phyloP scores from a whole-genome alignment of 176 grass and related monocot species.

The Ananas comosus region DNA sequence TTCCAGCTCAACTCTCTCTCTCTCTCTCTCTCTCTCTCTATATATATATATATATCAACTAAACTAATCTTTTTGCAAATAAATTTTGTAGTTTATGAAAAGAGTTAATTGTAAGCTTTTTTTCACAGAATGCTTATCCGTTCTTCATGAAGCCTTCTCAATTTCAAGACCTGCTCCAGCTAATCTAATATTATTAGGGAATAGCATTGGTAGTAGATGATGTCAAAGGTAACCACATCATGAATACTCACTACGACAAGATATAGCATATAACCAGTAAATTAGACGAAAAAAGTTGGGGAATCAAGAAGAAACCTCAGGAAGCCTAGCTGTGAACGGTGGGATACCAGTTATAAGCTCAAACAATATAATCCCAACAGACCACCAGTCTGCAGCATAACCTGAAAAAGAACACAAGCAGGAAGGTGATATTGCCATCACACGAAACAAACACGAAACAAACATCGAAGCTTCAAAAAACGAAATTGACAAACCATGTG shows the following conservation, averaged over 20 bases:
- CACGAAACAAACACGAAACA: neutral
- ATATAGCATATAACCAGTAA: neutral
- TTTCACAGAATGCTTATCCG: no score
- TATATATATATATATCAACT: neutral
- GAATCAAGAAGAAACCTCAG: slow-evolving; percentile 20
- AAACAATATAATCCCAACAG: slow-evolving; percentile 36
- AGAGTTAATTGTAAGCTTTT: neutral
- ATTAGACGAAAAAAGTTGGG: neutral
- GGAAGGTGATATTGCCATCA: neutral
- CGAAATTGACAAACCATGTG: slow-evolving; percentile 18
- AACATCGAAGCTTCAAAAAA: neutral
- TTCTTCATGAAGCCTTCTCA: no score
- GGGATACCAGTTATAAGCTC: slow-evolving; percentile 36
- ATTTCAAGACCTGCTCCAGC: no score
- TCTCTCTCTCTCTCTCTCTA: no score
- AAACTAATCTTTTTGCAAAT: neutral
- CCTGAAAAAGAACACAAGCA: slow-evolving; percentile 9
- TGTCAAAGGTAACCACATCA: neutral
- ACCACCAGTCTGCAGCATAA: slow-evolving; percentile 42
- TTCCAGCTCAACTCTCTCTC: no score
- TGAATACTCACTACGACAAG: neutral
- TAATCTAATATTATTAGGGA: neutral
- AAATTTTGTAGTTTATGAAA: neutral
- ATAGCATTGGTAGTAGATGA: neutral
- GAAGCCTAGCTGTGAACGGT: slow-evolving; percentile 30